phyloP scores from a whole-genome alignment of 768 basidiomycete species.

The Lentinula sp. region DNA sequence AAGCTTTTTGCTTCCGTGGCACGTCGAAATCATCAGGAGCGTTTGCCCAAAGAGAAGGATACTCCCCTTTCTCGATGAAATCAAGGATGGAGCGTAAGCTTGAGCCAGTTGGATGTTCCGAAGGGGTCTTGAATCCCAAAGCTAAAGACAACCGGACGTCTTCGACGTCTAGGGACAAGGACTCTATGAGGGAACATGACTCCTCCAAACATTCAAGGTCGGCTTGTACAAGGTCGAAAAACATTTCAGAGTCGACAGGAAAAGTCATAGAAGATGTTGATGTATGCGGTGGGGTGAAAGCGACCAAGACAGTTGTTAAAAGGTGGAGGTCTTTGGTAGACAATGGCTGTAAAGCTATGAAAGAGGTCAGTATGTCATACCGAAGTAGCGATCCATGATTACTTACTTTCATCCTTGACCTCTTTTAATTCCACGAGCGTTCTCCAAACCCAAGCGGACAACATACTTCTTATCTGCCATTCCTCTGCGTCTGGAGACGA shows the following conservation, averaged over 20 bases:
- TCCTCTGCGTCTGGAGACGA: conserved; percentile 35
- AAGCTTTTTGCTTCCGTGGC: conserved; percentile 59
- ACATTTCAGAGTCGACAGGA: conserved; percentile 16
- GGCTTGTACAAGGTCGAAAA: conserved; percentile 40
- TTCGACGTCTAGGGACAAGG: conserved; percentile 72
- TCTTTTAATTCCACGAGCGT: conserved; percentile 69
- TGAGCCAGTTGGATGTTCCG: conserved; percentile 47
- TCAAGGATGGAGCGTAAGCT: conserved; percentile 61
- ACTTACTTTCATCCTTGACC: conserved; percentile 63
- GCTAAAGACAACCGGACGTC: conserved; percentile 70
- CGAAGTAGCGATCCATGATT: neutral
- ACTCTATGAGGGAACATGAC: conserved; percentile 69
- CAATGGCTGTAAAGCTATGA: conserved; percentile 50
- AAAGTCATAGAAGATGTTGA: conserved; percentile 33
- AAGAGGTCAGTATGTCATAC: neutral
- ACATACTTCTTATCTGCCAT: conserved; percentile 59
- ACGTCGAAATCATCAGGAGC: conserved; percentile 43
- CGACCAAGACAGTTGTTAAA: conserved; percentile 50
- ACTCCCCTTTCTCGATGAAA: conserved; percentile 70
- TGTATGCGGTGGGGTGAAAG: conserved; percentile 53
- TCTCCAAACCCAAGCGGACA: conserved; percentile 77
- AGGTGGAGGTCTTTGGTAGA: conserved; percentile 58
- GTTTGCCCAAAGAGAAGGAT: conserved; percentile 60
- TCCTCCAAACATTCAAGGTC: conserved; percentile 75
- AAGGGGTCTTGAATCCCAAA: conserved; percentile 53